Evolutionary conservation across 108 stramenopile species (phyloP).

Genomic region (Cafeteria roenbergensis): DNA sequence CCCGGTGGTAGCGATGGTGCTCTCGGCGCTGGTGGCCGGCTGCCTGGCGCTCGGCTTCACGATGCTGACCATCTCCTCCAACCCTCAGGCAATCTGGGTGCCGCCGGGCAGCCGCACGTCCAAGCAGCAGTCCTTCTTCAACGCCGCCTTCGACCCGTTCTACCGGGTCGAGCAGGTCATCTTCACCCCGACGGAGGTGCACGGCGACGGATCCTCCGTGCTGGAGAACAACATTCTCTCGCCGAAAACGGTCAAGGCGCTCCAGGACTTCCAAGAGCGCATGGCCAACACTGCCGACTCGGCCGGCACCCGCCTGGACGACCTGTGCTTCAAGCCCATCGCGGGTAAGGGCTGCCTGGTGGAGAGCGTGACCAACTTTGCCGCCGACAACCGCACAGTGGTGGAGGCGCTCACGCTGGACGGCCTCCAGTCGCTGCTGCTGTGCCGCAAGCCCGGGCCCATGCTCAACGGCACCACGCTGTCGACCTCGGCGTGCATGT

Average conservation of each 20-base stretch:
- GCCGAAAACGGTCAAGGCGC: not conserved
- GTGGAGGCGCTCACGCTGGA: slow-evolving; percentile 9
- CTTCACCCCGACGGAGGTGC: not conserved
- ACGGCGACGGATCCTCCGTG: no score
- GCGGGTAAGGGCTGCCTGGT: slow-evolving; percentile 30
- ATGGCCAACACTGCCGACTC: not conserved
- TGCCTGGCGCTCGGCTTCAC: no score
- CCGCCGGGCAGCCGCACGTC: not conserved
- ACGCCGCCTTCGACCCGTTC: slow-evolving; percentile 1
- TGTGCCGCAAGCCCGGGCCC: not conserved
- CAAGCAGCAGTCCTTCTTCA: slow-evolving; percentile 1
- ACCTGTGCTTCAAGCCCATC: slow-evolving; percentile 34
- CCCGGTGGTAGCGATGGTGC: no score
- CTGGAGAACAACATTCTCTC: not conserved
- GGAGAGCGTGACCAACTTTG: slow-evolving; percentile 26
- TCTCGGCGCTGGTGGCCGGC: no score
- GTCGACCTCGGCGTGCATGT: not conserved
- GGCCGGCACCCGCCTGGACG: slow-evolving; percentile 19
- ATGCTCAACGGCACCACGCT: not conserved
- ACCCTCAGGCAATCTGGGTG: slow-evolving; percentile 8
- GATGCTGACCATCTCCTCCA: not conserved
- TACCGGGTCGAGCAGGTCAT: slow-evolving; percentile 6
- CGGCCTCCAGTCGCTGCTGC: slow-evolving; percentile 7
- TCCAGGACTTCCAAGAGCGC: not conserved
- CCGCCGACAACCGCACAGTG: slow-evolving; percentile 15